A percentile compares a stretch with the other conserved stretches of the same genome.
These are phyloP conservation scores for Nannizziopsis arthrosporioides DNA, from an alignment of 2,329 filamentous ascomycete species.

Conservation along the genomic window DNA sequence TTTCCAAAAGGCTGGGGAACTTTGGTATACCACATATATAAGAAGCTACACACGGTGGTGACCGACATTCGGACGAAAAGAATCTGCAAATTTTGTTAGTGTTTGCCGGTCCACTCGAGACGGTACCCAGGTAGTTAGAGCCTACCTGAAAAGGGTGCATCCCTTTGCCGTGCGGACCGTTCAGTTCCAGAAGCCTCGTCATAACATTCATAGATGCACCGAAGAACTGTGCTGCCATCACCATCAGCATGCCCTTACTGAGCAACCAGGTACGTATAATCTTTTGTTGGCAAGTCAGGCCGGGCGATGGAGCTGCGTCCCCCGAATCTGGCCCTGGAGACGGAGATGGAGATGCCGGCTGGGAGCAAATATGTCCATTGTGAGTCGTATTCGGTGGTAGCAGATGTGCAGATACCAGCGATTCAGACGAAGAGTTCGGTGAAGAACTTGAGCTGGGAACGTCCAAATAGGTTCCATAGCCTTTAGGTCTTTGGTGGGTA, in stretches of 20 bases:
- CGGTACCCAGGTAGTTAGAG: background rate
- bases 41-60: conserved; percentile 53
- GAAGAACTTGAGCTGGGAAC: background rate
- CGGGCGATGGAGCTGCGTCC: background rate
- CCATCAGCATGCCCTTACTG: conserved; percentile 55
- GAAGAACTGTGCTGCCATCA: conserved; percentile 67
- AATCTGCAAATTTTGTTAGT: conserved; percentile 38
- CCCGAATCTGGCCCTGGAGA: background rate
- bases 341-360: conserved; percentile 3
- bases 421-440: conserved; percentile 2
- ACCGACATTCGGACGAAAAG: conserved; percentile 69
- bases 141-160: conserved; percentile 66
- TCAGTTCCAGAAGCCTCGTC: conserved; percentile 60
- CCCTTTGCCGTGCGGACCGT: conserved; percentile 52
- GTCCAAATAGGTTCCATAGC: conserved; percentile 1
- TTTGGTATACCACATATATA: conserved; percentile 62
- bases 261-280: conserved; percentile 2
- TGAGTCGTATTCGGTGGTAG: background rate
- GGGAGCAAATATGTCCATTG: background rate
- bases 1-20: conserved; percentile 59
- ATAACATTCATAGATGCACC: conserved; percentile 76
- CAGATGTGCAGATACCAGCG: background rate
- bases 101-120: background rate
- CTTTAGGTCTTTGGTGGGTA: background rate
- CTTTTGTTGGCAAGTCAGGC: background rate